phyloP scores from a whole-genome alignment of 352 stramenopile genomes.

The Phytopythium montanum region DNA sequence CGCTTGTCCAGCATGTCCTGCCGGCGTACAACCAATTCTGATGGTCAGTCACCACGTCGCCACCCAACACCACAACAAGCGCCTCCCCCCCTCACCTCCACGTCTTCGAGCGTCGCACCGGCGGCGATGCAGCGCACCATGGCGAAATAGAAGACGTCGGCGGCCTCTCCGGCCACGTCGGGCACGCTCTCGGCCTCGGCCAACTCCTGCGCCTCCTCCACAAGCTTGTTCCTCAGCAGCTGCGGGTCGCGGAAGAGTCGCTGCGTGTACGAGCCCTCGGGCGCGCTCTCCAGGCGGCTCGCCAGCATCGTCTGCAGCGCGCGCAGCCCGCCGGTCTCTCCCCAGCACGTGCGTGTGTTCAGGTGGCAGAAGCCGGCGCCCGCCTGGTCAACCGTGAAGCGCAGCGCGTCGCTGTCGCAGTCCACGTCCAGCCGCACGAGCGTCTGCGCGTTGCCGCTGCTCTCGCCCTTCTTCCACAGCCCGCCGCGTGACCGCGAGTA shows the following conservation, averaged over 20 bases:
- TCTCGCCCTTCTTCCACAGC: constrained; percentile 96
- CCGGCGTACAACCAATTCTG: neutral
- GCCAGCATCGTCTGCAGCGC: constrained; percentile 89
- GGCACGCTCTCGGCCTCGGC: constrained; percentile 79
- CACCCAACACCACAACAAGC: constrained; percentile 8
- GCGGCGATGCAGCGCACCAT: constrained; percentile 92
- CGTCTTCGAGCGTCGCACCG: constrained; percentile 90
- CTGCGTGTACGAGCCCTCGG: constrained; percentile 96
- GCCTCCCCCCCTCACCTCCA: constrained; percentile 68
- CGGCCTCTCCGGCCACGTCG: constrained; percentile 93
- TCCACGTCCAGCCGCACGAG: constrained; percentile 93
- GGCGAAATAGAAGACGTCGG: constrained; percentile 96
- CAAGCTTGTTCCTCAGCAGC: constrained; percentile 94
- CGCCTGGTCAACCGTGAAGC: constrained; percentile 92
- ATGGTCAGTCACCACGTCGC: constrained; percentile 4
- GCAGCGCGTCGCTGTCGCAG: constrained; percentile 95
- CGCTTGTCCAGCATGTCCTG: constrained; percentile 90
- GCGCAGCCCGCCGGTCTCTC: constrained; percentile 77
- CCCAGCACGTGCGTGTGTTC: constrained; percentile 94
- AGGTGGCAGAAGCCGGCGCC: constrained; percentile 80
- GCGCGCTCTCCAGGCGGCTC: constrained; percentile 83
- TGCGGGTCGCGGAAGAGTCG: constrained; percentile 91
- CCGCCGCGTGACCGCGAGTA: constrained; percentile 90
- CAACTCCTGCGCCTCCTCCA: constrained; percentile 95
- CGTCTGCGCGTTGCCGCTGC: constrained; percentile 91